Evolutionary conservation across 2,329 filamentous ascomycete species (phyloP), one percentile per base, ranked within the genome.

Genomic region (Mycosphaerella sp.): DNA sequence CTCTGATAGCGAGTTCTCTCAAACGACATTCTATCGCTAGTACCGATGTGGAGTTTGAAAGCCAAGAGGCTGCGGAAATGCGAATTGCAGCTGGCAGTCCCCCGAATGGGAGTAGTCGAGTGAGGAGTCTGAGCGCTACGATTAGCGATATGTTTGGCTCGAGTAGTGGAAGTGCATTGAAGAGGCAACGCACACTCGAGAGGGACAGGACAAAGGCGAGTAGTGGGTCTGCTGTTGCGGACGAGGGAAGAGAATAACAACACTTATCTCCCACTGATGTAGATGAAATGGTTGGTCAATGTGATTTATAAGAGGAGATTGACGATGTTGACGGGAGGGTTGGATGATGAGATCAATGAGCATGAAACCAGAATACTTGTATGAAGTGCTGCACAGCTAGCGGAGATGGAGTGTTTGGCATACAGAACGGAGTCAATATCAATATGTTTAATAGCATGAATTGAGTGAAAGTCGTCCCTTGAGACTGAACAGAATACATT

Each of bases 121-220:
- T 56, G 16, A 40, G 62, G 14, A 64, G 61, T 44, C 39, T 63
- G 25, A 63, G 61, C 44, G 60, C 60, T 5, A 62, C 62, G n/a
- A 48, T 62, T 30, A 56, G 54, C 7, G 62, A 63, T 17, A 56
- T 64, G 44, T 59, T 64, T 36, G 57, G 59, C 10, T 34, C 49
- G 16, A 17, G 43, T 9, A 27, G 18, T 25, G 48, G 40, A 1
- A 42, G 25, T 2, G 28, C 43, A 12, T 34, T 56, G 28, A 55
- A 57, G 32, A 43, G 53, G n/a, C 57, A 55, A 28, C 37, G 45
- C 13, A 55, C 55, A 0, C 21, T 49, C 14, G 56, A 54, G 35
- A 41, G 48, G n/a, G 40, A 50, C 30, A 43, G 18, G 47, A 25
- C n/a, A 39, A 35, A 9, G 17, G 28, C 43, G 5, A n/a, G n/a